These are phyloP conservation scores for Pseudocercospora fijiensis DNA, from an alignment of 2,329 filamentous ascomycete species.

Conservation along the genomic window DNA sequence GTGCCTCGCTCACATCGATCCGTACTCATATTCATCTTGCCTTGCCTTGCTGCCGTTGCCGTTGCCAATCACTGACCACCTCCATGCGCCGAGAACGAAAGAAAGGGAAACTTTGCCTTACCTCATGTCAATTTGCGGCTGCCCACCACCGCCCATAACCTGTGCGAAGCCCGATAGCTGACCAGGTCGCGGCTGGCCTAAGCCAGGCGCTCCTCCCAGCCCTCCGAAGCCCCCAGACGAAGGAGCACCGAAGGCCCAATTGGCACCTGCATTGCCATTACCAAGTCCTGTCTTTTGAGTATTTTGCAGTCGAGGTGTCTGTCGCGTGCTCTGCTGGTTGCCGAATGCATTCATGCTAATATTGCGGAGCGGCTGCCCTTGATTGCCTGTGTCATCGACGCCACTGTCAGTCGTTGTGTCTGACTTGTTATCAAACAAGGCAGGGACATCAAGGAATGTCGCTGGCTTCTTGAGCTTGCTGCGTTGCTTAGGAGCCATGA, in stretches of 20 bases:
- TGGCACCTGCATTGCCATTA: conserved; percentile 46
- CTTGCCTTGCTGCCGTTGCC: conserved; percentile 1
- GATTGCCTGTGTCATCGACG: conserved; percentile 23
- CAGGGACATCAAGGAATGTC: conserved; percentile 1
- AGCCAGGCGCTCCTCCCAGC: conserved; percentile 25
- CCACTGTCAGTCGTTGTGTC: conserved; percentile 23
- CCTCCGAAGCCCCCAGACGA: conserved; percentile 48
- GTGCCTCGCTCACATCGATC: neutral
- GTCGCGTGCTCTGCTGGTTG: conserved; percentile 30
- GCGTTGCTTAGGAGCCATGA: conserved; percentile 1
- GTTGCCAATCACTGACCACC: neutral
- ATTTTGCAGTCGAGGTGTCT: conserved; percentile 35
- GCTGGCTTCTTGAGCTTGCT: conserved; percentile 1
- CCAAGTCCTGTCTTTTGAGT: conserved; percentile 43
- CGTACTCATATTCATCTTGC: neutral
- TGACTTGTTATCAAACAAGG: neutral
- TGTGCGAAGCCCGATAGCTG: conserved; percentile 39
- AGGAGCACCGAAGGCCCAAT: conserved; percentile 59
- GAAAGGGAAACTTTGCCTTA: conserved; percentile 26
- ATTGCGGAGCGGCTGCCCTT: conserved; percentile 48
- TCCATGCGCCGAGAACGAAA: neutral
- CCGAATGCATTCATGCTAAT: conserved; percentile 56
- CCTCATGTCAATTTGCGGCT: conserved; percentile 40
- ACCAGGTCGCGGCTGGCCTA: conserved; percentile 23
- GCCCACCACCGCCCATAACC: conserved; percentile 37